Conservation (phyloP, 768 basidiomycete genomes). For the Mycena belliarum region DNA sequence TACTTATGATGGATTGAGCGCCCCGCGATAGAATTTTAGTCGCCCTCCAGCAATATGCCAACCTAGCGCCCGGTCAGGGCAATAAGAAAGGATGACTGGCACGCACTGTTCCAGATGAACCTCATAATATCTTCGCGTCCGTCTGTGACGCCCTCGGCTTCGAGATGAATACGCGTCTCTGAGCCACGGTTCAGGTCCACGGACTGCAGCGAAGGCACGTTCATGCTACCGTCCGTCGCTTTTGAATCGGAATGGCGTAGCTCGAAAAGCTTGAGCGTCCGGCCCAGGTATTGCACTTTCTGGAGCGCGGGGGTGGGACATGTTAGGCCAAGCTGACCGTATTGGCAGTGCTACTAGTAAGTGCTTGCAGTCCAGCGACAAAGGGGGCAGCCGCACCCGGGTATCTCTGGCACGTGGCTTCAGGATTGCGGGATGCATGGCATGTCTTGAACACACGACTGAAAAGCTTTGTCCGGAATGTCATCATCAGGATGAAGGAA, state of each 20-base stretch:
- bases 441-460: too few species aligned
- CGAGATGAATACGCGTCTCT: slow-evolving; percentile 33
- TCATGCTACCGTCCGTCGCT: slow-evolving; percentile 8
- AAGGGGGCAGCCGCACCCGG: too few species aligned
- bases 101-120: slow-evolving; percentile 33
- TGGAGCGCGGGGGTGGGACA: slow-evolving; percentile 18
- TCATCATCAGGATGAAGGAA: too few species aligned
- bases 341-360: too few species aligned
- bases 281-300: slow-evolving; percentile 1
- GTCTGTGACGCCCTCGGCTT: slow-evolving; percentile 10
- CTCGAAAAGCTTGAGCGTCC: slow-evolving; percentile 1
- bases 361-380: background rate
- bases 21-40: slow-evolving; percentile 28
- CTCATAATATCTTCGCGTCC: slow-evolving; percentile 24
- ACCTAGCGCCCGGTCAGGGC: too few species aligned
- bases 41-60: slow-evolving; percentile 34
- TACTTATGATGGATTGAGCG: slow-evolving; percentile 29
- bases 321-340: slow-evolving; percentile 9
- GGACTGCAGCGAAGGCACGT: slow-evolving; percentile 29
- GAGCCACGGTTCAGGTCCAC: slow-evolving; percentile 37
- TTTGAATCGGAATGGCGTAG: slow-evolving; percentile 33
- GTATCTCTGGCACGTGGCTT: too few species aligned
- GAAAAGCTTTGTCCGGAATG: too few species aligned
- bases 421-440: too few species aligned
- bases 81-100: too few species aligned